Percentiles rank a stretch among this genome's conserved stretches.
These are phyloP conservation scores for Leishmania tarentolae DNA, from an alignment of 208 protist genomes.

Conservation along the genomic window DNA sequence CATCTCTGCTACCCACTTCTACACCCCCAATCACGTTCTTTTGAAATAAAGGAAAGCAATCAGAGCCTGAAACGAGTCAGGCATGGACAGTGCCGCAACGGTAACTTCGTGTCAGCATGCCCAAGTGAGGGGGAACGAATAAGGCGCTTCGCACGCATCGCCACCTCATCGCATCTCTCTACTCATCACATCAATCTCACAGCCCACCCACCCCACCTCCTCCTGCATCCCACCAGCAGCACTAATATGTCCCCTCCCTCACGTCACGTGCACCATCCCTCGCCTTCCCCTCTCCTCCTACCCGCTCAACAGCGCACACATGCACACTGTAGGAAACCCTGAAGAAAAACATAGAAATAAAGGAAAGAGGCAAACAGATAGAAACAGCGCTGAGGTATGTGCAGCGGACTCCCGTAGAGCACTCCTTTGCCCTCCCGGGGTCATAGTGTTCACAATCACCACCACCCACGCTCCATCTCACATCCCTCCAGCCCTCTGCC, in stretches of 20 bases:
- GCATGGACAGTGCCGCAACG: not conserved
- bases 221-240: not conserved
- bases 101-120: not conserved
- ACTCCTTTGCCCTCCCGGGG: too few relatives aligned
- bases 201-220: not conserved
- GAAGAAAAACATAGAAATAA: not conserved
- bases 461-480: too few relatives aligned
- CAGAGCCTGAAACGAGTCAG: too few relatives aligned
- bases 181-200: not conserved
- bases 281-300: constrained; percentile 23
- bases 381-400: too few relatives aligned
- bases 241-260: not conserved
- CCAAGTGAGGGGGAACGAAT: not conserved
- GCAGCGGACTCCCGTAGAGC: too few relatives aligned
- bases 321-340: not conserved
- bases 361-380: not conserved
- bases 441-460: too few relatives aligned
- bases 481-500: not conserved
- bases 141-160: not conserved
- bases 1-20: not conserved
- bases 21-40: not conserved
- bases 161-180: not conserved
- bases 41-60: not conserved
- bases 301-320: not conserved
- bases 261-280: not conserved